phyloP scores from a whole-genome alignment of 257 asterid species.

The Echium plantagineum region DNA sequence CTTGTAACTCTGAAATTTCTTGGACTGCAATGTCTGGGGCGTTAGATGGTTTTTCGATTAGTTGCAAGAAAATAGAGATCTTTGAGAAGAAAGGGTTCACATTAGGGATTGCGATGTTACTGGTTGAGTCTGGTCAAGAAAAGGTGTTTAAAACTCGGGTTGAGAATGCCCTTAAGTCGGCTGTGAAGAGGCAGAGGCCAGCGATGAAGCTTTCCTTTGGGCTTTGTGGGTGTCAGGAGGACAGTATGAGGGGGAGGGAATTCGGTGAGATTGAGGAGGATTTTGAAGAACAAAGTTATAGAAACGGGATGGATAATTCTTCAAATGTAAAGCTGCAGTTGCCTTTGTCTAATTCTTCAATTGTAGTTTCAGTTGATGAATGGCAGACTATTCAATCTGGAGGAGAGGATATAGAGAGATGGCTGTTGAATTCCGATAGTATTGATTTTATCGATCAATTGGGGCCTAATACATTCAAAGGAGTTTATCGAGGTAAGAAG shows the following conservation, averaged over 20 bases:
- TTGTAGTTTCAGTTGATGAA: slow-evolving; percentile 71
- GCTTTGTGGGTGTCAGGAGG: slow-evolving; percentile 91
- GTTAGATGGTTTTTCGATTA: slow-evolving; percentile 71
- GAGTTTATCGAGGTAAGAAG: slow-evolving; percentile 59
- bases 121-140: slow-evolving; percentile 71
- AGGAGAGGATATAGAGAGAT: slow-evolving; percentile 49
- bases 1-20: slow-evolving; percentile 75
- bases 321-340: slow-evolving; percentile 23
- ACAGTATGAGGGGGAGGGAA: slow-evolving; percentile 55
- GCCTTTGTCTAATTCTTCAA: slow-evolving; percentile 58
- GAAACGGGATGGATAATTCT: slow-evolving; percentile 44
- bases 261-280: slow-evolving; percentile 63
- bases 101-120: slow-evolving; percentile 57
- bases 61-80: slow-evolving; percentile 82
- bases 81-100: slow-evolving; percentile 92
- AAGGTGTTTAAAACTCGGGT: slow-evolving; percentile 57
- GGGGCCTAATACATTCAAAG: slow-evolving; percentile 68
- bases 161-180: slow-evolving; percentile 63
- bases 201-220: slow-evolving; percentile 79
- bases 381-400: slow-evolving; percentile 92
- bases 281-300: slow-evolving; percentile 42
- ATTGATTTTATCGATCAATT: slow-evolving; percentile 65
- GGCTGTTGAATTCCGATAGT: slow-evolving; percentile 55
- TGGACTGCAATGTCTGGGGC: slow-evolving; percentile 94
- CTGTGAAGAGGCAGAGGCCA: slow-evolving; percentile 65